Evolutionary conservation across 768 basidiomycete genomes (phyloP), one percentile per base, ranked within the genome.

Genomic region (Candolleomyces aberdarensis): DNA sequence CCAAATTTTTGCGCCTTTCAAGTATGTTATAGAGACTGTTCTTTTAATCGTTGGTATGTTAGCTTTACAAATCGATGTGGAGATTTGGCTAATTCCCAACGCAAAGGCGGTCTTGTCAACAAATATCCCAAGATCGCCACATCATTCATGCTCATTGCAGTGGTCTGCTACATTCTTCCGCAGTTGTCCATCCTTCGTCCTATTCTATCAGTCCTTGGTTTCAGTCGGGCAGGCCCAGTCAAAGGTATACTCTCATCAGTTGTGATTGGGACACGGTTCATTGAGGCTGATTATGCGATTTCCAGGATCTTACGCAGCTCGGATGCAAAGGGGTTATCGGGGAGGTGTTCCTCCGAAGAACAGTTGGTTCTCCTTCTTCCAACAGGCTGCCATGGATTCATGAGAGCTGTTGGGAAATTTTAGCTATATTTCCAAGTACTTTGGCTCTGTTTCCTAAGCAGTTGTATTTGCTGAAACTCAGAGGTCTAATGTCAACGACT

Each of bases 71-170:
- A 8, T 6, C 6, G 3, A 22, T 22, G 26, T n/a, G 51, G 22
- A 13, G 13, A 13, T 10, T 29, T 15, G n/a, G 1, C 11, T 3
- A 26, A 44, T 49, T 26, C 26, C 31, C 49, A 10, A n/a, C 47
- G 29, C 6, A 14, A 56, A 78, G 77, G 77, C 8, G 73, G 78
- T 41, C 58, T 78, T 17, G 64, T 65, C 4, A 76, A 79, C 62
- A 68, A 74, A 22, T 74, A 78, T 53, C 75, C 77, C 7, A 47
- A 58, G 13, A 58, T 77, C 2, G 43, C 74, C 9, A 53, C 59
- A 14, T 52, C 62, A 2, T 22, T 61, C 19, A 20, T 78, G 26
- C 26, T 26, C 6, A 57, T 77, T 43, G 58, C 70, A 50, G 67
- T 65, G 4, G 56, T 68, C 17, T 22, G 70, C 47, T 57, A 76